Evolutionary conservation across 2,329 filamentous ascomycete species (phyloP), one percentile per base, ranked within the genome.

Genomic region (Monilinia aucupariae): DNA sequence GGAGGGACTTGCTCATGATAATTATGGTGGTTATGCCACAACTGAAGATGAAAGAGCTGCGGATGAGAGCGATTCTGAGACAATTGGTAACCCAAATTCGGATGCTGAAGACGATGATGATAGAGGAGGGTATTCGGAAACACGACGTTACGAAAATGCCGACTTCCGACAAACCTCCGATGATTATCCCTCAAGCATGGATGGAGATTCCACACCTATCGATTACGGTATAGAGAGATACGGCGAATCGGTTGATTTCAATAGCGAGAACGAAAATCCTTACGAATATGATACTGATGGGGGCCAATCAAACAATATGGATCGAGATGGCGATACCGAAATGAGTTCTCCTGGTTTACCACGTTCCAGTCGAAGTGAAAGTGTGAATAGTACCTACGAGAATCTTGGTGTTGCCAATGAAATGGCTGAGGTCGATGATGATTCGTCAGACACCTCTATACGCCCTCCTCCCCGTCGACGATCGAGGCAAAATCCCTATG

Each of bases 241-340:
- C n/a, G 41, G 30, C n/a, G n/a, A n/a, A 22, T 41, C 13, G 17
- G 45, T 49, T 32, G 25, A 47, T 50, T 41, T 60, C 30, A 43
- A 30, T 15, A 47, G 34, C 37, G 59, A 55, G 15, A 64, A 47
- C 45, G 59, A 62, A 15, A 41, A 48, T 25, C 13, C 15, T 41
- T 51, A 58, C 30, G 60, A 59, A 12, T 61, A 54, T 32, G 30
- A 47, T 12, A 51, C 39, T 43, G 43, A 71, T 50, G 71, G 70
- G 52, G 67, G 70, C 27, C 65, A 68, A 39, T 70, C 65, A 10
- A 22, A 54, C 32, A 62, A 56, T 39, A 72, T 68, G 54, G 74
- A 75, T 62, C 52, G 64, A 12, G 74, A 75, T 62, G 73, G 74
- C 17, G 74, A 75, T 56, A 72, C 74, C 39, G 72, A 75, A 56